phyloP scores from a whole-genome alignment of 257 asterid species.

The Solanum bulbocastanum region DNA sequence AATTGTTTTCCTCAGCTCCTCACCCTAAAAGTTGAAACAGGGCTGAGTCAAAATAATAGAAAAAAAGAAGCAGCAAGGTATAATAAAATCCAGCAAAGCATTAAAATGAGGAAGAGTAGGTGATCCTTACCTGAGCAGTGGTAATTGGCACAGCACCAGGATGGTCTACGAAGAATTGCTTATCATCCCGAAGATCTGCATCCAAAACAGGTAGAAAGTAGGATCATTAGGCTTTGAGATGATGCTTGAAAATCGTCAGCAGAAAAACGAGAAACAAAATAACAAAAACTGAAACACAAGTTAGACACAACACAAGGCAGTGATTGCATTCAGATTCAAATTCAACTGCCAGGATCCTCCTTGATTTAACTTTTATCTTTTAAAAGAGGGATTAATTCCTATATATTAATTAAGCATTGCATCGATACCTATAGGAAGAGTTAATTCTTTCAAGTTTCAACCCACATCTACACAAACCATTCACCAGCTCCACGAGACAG shows the following conservation, averaged over 20 bases:
- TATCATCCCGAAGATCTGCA: constrained; percentile 93
- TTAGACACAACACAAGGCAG: not conserved
- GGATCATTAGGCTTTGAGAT: not conserved
- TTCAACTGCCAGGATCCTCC: not conserved
- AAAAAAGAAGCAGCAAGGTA: not conserved
- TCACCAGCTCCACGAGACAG: not conserved
- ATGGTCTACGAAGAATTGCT: constrained; percentile 79
- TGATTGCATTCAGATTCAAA: not conserved
- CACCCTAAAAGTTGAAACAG: constrained; percentile 36
- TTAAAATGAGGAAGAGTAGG: not conserved
- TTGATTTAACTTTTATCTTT: not conserved
- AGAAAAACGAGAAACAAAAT: not conserved
- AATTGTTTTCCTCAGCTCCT: constrained; percentile 53
- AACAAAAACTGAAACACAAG: not conserved
- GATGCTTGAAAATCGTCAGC: not conserved
- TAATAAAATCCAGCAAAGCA: not conserved
- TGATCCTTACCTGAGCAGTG: constrained; percentile 57
- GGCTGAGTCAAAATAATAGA: not conserved
- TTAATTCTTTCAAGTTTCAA: not conserved
- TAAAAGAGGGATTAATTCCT: not conserved
- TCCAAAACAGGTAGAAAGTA: not conserved
- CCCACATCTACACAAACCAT: not conserved
- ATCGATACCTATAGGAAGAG: not conserved
- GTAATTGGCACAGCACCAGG: constrained; percentile 92
- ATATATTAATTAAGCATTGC: not conserved